Conservation (phyloP, 2,329 filamentous ascomycete species). For the Fusarium oxysporum region DNA sequence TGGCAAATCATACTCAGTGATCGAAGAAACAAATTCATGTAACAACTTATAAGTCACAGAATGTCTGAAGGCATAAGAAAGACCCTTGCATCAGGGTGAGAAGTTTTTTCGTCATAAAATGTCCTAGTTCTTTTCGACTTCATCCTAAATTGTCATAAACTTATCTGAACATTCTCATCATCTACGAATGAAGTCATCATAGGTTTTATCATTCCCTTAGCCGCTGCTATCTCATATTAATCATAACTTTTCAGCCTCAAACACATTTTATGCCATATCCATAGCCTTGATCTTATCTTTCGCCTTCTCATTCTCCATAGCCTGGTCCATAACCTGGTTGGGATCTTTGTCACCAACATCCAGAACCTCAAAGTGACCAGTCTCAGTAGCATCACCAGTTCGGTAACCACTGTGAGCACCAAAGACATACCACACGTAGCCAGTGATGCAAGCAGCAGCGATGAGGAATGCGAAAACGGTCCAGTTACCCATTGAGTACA, state of each 20-base stretch:
- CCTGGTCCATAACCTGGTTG: constrained; percentile 33
- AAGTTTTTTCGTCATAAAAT: no score
- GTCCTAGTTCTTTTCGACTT: no score
- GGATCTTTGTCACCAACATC: constrained; percentile 37
- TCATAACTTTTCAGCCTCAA: neutral
- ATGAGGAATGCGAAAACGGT: constrained; percentile 50
- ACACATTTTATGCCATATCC: constrained; percentile 22
- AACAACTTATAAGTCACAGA: no score
- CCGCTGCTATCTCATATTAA: neutral
- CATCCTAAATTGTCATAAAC: no score
- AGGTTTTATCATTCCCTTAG: no score
- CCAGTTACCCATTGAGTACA: constrained; percentile 52
- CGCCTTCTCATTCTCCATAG: constrained; percentile 25
- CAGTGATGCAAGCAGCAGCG: constrained; percentile 40
- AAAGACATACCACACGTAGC: constrained; percentile 49
- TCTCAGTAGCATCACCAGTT: constrained; percentile 37
- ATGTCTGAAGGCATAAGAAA: no score
- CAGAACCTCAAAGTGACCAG: constrained; percentile 30
- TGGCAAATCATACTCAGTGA: no score
- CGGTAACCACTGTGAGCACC: constrained; percentile 49
- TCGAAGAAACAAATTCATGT: no score
- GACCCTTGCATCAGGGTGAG: no score
- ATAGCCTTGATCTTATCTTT: constrained; percentile 33
- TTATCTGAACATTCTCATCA: no score
- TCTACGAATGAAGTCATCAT: no score